Evolutionary conservation across 306 rosid species (phyloP), one percentile per base, ranked within the genome.

Genomic region (Quillaja saponaria): DNA sequence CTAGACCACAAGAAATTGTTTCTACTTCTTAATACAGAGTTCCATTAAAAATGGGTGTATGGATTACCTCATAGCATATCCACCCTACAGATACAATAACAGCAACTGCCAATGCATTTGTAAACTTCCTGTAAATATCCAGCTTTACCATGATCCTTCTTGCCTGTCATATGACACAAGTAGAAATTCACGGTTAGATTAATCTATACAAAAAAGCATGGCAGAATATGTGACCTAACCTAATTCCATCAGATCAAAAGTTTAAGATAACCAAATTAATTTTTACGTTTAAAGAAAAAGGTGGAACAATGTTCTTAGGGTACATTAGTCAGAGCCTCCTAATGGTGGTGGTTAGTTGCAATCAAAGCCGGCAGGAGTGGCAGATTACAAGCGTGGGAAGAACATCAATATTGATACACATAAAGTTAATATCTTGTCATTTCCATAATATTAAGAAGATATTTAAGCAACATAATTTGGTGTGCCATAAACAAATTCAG

Each of bases 21-120:
- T 39, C 12, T 39, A 12, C 44, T 39, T 39, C 7, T 37, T 37
- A 37, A 37, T 37, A 5, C 44, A 1, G 2, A 8, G 6, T 12
- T 39, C 2, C 10, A 1, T 8, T 39, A 8, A 2, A 8, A 2
- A 39, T 39, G 10, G 10, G 13, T 39, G 6, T 8, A 61, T 41
- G 60, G 64, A 72, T 64, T 83, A 94, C 99, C 99, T 94, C 99
- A 52, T 94, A 94, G 74, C 95, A 87, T 60, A 83, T 85, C 97
- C 99, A 94, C 64, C 96, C 95, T 47, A 94, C 97, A 8, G 97
- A 94, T 55, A 94, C 96, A 10, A 94, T 58, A 15, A 89, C 97
- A 60, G 99, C 86, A 16, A 82, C 90, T 0, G 90, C 99, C 82
- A 94, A 77, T 55, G 99, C 95, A 13, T 94, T 94, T 6, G 99